Evolutionary conservation across 2,329 filamentous ascomycete genomes (phyloP), one percentile per base, ranked within the genome.

Genomic region (Tympanopsis confertula): DNA sequence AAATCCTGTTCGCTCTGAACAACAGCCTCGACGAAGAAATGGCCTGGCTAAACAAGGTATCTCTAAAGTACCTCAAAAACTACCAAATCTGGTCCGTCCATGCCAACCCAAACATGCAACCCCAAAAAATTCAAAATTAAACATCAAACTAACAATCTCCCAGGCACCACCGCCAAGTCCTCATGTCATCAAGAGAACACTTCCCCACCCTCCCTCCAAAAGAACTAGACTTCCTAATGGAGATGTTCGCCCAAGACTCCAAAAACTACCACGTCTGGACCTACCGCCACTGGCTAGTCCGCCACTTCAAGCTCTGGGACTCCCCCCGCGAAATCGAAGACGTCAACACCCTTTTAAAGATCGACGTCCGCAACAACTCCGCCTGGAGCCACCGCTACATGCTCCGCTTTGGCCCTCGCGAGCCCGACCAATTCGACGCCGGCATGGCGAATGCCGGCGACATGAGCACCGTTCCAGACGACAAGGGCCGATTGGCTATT

Each of bases 261-360:
- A 86, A 86, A 55, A 86, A 86, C 57, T 85, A 85, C 51, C 81
- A 86, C 49, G 81, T 85, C 38, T 86, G 81, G 81, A 77, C 72
- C 39, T 85, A 86, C 56, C 65, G 80, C 40, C 76, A 82, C 39
- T 55, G 51, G 36, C 35, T 55, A 13, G 49, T 53, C 1, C 33
- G 44, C 18, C 58, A 59, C 30, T 47, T 62, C 77, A 76, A 78
- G 58, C 81, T 42, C 59, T 78, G 35, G 77, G 69, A 13, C 35
- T 42, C 48, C 28, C 38, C 40, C 61, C 63, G 69, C 35, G 63
- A 86, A 56, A 53, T 82, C 20, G 57, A 64, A 39, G 74, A 71
- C 47, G 66, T 78, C 19, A 71, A 82, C 45, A 49, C 54, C n/a
- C 65, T 84, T 45, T 60, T 85, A 39, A 57, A 65, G 33, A 55